Conservation (phyloP, 768 basidiomycete species). For the Panaeolus cyanescens region DNA sequence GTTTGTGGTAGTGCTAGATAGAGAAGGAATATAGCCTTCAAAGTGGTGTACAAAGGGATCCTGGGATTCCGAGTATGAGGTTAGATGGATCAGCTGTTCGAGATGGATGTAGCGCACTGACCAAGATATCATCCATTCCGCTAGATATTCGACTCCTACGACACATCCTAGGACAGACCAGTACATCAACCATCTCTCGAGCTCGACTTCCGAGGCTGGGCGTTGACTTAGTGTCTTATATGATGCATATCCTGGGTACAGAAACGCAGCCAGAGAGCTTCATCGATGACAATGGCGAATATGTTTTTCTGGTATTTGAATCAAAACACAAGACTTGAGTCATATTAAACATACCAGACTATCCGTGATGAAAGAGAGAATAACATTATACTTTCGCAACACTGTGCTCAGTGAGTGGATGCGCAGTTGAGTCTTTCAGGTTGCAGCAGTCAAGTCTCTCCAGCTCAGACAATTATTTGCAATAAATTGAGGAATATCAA, state of each 20-base stretch:
- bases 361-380: slow-evolving; percentile 52
- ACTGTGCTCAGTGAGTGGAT: background rate
- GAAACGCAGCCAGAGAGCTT: slow-evolving; percentile 76
- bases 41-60: slow-evolving; percentile 85
- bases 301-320: slow-evolving; percentile 1
- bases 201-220: slow-evolving; percentile 81
- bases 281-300: background rate
- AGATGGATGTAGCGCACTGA: slow-evolving; percentile 34
- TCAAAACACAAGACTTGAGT: slow-evolving; percentile 1
- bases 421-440: background rate
- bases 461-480: background rate
- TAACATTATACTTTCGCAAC: slow-evolving; percentile 32
- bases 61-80: slow-evolving; percentile 35
- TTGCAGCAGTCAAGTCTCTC: background rate
- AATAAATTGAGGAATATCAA: background rate
- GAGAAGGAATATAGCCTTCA: slow-evolving; percentile 84
- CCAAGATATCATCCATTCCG: slow-evolving; percentile 90
- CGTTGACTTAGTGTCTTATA: slow-evolving; percentile 90
- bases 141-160: slow-evolving; percentile 78
- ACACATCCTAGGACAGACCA: slow-evolving; percentile 91
- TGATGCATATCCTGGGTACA: slow-evolving; percentile 95
- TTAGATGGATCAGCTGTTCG: background rate
- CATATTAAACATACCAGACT: slow-evolving; percentile 37
- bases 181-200: slow-evolving; percentile 97
- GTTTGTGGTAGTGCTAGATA: slow-evolving; percentile 92